Conservation (phyloP, 2,329 filamentous ascomycete genomes). For the Sporothrix brasiliensis region DNA sequence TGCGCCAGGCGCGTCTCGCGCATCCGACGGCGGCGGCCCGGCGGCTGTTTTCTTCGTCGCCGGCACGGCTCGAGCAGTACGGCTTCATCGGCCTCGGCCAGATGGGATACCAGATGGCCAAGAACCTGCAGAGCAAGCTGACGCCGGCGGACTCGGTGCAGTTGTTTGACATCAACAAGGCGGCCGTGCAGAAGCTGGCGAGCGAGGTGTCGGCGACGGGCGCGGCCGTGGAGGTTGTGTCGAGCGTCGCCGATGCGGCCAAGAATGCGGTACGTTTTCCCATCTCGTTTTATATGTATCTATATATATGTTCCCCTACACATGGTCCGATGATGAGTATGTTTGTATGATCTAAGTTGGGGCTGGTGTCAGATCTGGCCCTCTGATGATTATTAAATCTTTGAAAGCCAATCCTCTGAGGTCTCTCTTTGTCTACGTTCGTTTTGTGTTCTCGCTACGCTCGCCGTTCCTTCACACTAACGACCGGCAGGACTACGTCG, state of each 20-base stretch:
- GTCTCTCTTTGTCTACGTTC: not conserved
- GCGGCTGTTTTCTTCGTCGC: slow-evolving; percentile 51
- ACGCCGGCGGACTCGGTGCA: slow-evolving; percentile 54
- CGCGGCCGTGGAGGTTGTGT: slow-evolving; percentile 51
- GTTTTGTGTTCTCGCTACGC: not conserved
- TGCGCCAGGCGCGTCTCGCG: slow-evolving; percentile 40
- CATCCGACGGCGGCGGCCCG: slow-evolving; percentile 39
- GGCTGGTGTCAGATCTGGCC: slow-evolving; percentile 45
- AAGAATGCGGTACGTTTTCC: slow-evolving; percentile 54
- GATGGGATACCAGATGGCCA: slow-evolving; percentile 67
- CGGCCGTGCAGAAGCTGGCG: slow-evolving; percentile 52
- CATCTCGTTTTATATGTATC: not conserved
- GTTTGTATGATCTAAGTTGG: slow-evolving; percentile 74
- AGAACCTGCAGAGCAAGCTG: slow-evolving; percentile 62
- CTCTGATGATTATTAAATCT: slow-evolving; percentile 63
- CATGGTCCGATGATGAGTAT: slow-evolving; percentile 41
- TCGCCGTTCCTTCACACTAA: not conserved
- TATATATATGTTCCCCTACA: not conserved
- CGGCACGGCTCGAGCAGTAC: slow-evolving; percentile 55
- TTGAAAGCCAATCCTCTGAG: slow-evolving; percentile 77
- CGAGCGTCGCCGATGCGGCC: slow-evolving; percentile 53
- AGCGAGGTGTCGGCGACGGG: slow-evolving; percentile 52
- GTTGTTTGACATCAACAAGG: slow-evolving; percentile 61
- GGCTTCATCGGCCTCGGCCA: slow-evolving; percentile 64
- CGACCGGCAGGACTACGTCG: slow-evolving; percentile 69